Base-by-base conservation (phyloP, 2,329 filamentous ascomycete genomes). In the Beauveria sp. region DNA sequence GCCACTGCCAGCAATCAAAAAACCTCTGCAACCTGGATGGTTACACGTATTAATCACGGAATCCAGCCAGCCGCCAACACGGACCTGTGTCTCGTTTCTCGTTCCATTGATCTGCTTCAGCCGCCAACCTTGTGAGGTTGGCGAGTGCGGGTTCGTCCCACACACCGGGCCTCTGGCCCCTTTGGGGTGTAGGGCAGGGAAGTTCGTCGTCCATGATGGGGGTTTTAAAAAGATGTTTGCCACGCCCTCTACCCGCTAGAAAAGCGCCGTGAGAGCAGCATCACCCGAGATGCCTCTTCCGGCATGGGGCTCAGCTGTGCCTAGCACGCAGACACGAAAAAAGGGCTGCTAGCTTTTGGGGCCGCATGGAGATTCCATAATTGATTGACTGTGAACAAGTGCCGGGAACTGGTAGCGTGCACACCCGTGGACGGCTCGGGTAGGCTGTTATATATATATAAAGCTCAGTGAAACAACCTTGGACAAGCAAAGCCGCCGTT, bases 91-190 rank as follows among this genome's bases (percentile, higher is more conserved):
- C 34, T 10, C 34, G 14, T 16, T 16, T 38, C 34, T 10, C 34
- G 14, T 16, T 16, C 38, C 57, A 7, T 43, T 30, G 57, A 30
- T 30, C 47, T 52, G 46, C 47, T 45, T 52, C 57, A 20, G n/a
- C 47, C 34, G 34, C 26, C 42, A 59, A 60, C 58, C 58, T 60
- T 60, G 58, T 26, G 58, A 53, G 49, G 40, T 60, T 24, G 28
- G 10, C 9, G 26, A n/a, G 18, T 28, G 56, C 56, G 22, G 56
- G 38, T 24, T 51, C 57, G 57, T 59, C 57, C 57, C 57, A 59
- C 57, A 20, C 6, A 18, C 14, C 12, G 12, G 34, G 34, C 34
- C 12, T 38, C 14, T 16, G 14, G 10, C 5, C 34, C 34, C 2
- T 14, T 16, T 38, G 34, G 14, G 5, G 34, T 24, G 34, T 38